Evolutionary conservation across 1,139 yeast genomes (phyloP).

Genomic region (Yamadazyma diospyri): DNA sequence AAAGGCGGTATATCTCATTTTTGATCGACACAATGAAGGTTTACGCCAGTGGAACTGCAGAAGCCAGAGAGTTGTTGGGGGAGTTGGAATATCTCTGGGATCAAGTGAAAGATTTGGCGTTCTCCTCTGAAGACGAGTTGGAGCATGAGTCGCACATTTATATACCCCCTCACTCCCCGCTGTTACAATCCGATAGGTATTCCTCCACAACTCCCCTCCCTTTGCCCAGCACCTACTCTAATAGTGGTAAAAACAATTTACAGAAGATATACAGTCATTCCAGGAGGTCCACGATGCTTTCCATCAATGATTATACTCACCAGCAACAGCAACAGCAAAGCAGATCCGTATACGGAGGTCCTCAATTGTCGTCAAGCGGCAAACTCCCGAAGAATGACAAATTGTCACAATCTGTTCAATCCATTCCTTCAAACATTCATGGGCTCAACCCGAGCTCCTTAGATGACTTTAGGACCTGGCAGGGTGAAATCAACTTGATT

Average conservation of each 20-base stretch:
- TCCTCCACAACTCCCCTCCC: constrained; percentile 36
- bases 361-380: neutral
- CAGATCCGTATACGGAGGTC: constrained; percentile 1
- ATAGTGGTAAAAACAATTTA: constrained; percentile 33
- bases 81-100: constrained; percentile 76
- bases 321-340: constrained; percentile 23
- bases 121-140: constrained; percentile 26
- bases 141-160: constrained; percentile 24
- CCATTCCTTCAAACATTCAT: constrained; percentile 11
- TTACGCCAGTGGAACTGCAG: constrained; percentile 66
- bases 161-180: constrained; percentile 37
- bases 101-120: constrained; percentile 58
- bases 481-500: constrained; percentile 40
- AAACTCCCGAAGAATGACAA: constrained; percentile 3
- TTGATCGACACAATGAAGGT: constrained; percentile 70
- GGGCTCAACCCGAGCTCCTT: constrained; percentile 12
- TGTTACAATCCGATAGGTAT: constrained; percentile 34
- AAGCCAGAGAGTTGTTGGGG: constrained; percentile 60
- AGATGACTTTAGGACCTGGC: constrained; percentile 45
- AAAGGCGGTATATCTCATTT: constrained; percentile 62
- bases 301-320: constrained; percentile 36
- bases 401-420: constrained; percentile 11
- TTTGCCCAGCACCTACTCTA: constrained; percentile 17
- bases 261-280: constrained; percentile 47
- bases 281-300: constrained; percentile 36